These are phyloP conservation scores for Berkeleyomyces rouxiae DNA, from an alignment of 2,329 filamentous ascomycete species.

Conservation along the genomic window DNA sequence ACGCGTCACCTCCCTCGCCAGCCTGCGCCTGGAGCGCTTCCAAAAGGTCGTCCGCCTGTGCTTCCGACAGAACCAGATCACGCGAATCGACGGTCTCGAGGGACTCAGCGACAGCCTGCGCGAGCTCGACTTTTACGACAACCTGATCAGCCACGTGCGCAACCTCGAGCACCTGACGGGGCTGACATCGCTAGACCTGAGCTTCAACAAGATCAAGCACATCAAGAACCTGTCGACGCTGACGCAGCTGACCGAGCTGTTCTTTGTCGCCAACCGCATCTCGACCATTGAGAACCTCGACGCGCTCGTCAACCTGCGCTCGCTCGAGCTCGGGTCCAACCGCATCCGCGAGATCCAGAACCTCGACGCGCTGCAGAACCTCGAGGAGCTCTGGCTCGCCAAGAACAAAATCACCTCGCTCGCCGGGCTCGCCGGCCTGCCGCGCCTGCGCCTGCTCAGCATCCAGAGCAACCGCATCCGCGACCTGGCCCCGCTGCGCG, in stretches of 20 bases:
- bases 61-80: conserved; percentile 82
- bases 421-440: conserved; percentile 54
- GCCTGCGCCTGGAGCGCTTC: conserved; percentile 73
- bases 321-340: conserved; percentile 85
- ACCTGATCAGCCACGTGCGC: conserved; percentile 73
- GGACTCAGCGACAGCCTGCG: conserved; percentile 48
- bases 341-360: conserved; percentile 79
- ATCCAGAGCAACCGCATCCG: conserved; percentile 91
- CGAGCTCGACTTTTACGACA: conserved; percentile 94
- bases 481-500: conserved; percentile 57
- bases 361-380: conserved; percentile 53
- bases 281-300: conserved; percentile 71
- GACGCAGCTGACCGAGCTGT: conserved; percentile 63
- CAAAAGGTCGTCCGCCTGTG: conserved; percentile 59
- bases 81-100: conserved; percentile 59
- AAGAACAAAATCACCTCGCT: conserved; percentile 93
- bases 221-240: conserved; percentile 79
- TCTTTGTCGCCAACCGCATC: conserved; percentile 92
- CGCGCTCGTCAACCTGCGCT: conserved; percentile 54
- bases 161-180: conserved; percentile 63
- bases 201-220: conserved; percentile 98
- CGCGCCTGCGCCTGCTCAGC: conserved; percentile 71
- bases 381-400: conserved; percentile 86
- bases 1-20: conserved; percentile 60
- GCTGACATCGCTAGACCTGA: conserved; percentile 70